Conservation (phyloP, 1,139 yeast species). For the Geotrichum klebahnii region DNA sequence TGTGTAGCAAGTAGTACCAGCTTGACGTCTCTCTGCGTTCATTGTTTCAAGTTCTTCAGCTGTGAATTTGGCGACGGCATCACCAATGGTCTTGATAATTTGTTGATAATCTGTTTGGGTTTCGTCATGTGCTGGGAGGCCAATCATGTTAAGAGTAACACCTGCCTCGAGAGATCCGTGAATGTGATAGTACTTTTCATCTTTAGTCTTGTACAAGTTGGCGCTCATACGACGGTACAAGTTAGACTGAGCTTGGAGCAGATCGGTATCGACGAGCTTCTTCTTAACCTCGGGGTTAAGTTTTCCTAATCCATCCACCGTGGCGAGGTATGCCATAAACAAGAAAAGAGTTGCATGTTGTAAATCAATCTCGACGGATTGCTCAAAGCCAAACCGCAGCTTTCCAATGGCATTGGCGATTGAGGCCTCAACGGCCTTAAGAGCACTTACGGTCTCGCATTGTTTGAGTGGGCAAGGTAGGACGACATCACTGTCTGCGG, state of each 20-base stretch:
- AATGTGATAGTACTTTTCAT: conserved; percentile 37
- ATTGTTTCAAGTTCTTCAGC: conserved; percentile 34
- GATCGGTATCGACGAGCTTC: conserved; percentile 34
- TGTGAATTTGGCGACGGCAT: conserved; percentile 32
- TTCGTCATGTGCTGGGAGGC: conserved; percentile 35
- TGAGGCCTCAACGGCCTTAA: conserved; percentile 37
- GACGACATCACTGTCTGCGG: conserved; percentile 22
- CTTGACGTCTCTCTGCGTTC: conserved; percentile 31
- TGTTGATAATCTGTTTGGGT: conserved; percentile 34
- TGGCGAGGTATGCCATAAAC: conserved; percentile 37
- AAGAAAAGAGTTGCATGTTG: conserved; percentile 37
- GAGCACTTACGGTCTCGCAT: conserved; percentile 37
- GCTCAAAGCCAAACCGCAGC: conserved; percentile 30
- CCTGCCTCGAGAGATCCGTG: conserved; percentile 41
- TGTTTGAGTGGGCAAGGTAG: conserved; percentile 39
- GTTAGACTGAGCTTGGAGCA: conserved; percentile 37
- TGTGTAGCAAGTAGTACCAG: conserved; percentile 38
- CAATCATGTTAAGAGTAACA: conserved; percentile 39
- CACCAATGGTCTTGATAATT: conserved; percentile 34
- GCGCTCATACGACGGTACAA: conserved; percentile 40
- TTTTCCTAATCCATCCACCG: conserved; percentile 37
- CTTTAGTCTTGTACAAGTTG: conserved; percentile 39
- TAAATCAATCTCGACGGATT: conserved; percentile 29
- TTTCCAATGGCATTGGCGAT: conserved; percentile 34
- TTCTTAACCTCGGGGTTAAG: conserved; percentile 32